Evolutionary conservation across 2,329 filamentous ascomycete genomes (phyloP).

Genomic region (Exophiala mesophila): DNA sequence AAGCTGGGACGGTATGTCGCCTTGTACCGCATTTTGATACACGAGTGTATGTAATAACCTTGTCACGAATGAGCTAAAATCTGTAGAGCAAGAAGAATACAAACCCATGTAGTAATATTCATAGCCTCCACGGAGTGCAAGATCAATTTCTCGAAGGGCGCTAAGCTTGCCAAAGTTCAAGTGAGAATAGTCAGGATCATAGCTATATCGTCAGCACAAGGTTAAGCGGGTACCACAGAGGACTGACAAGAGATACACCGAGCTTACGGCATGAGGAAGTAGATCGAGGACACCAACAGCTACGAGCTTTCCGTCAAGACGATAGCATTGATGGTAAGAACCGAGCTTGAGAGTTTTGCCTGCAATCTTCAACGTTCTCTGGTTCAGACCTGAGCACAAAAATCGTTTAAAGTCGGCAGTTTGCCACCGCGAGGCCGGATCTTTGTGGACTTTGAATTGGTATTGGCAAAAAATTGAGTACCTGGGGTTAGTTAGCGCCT

Average conservation of each 20-base stretch:
- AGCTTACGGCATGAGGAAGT: conserved; percentile 44
- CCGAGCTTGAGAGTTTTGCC: conserved; percentile 41
- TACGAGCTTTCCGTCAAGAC: conserved; percentile 45
- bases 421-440: conserved; percentile 41
- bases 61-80: conserved; percentile 1
- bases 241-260: conserved; percentile 46
- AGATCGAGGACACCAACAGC: conserved; percentile 47
- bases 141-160: conserved; percentile 55
- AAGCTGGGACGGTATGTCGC: conserved; percentile 43
- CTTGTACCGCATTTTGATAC: conserved; percentile 50
- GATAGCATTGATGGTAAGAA: conserved; percentile 49
- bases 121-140: conserved; percentile 52
- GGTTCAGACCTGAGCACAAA: conserved; percentile 43
- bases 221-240: not conserved
- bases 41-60: conserved; percentile 60
- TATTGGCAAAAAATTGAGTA: conserved; percentile 45
- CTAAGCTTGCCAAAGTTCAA: conserved; percentile 61
- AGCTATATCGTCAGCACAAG: conserved; percentile 34
- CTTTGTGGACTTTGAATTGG: conserved; percentile 43
- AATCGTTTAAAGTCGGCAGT: conserved; percentile 43
- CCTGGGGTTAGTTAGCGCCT: conserved; percentile 24
- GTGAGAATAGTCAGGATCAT: conserved; percentile 56
- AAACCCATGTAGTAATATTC: conserved; percentile 61
- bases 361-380: conserved; percentile 33
- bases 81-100: conserved; percentile 5